Conservation (phyloP, 768 basidiomycete species). For the Xanthoconium purpureum region DNA sequence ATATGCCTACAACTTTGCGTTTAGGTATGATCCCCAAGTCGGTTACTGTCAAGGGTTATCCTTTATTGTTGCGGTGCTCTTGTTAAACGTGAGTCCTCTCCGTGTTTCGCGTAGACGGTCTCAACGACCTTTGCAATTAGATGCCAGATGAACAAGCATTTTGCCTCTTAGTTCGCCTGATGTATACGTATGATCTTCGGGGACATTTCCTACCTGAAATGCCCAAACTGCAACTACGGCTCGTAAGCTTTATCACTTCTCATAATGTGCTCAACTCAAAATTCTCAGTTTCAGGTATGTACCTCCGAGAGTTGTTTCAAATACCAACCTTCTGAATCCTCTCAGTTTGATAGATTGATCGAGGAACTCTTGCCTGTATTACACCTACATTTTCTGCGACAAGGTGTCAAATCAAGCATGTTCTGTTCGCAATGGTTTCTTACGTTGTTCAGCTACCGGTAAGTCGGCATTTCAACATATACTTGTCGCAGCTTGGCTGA, state of each 20-base stretch:
- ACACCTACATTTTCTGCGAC: conserved; percentile 88
- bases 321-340: conserved; percentile 15
- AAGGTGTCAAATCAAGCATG: conserved; percentile 97
- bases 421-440: conserved; percentile 99
- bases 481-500: neutral
- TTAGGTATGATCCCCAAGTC: conserved; percentile 84
- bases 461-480: conserved; percentile 18
- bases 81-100: conserved; percentile 70
- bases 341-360: conserved; percentile 86
- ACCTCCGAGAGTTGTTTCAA: conserved; percentile 15
- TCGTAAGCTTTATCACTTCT: conserved; percentile 47
- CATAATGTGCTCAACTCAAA: neutral
- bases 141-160: conserved; percentile 99
- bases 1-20: conserved; percentile 6
- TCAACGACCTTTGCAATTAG: conserved; percentile 38
- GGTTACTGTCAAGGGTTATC: conserved; percentile 98
- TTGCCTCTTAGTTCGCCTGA: conserved; percentile 87
- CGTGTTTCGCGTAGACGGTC: neutral
- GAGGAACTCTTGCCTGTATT: conserved; percentile 92
- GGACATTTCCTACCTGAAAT: conserved; percentile 99
- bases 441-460: conserved; percentile 95
- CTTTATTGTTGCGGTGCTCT: conserved; percentile 90
- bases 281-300: conserved; percentile 57
- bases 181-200: conserved; percentile 94
- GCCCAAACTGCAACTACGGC: conserved; percentile 92